Conservation (phyloP, 75 land plant genomes). For the Larix kaempferi region DNA sequence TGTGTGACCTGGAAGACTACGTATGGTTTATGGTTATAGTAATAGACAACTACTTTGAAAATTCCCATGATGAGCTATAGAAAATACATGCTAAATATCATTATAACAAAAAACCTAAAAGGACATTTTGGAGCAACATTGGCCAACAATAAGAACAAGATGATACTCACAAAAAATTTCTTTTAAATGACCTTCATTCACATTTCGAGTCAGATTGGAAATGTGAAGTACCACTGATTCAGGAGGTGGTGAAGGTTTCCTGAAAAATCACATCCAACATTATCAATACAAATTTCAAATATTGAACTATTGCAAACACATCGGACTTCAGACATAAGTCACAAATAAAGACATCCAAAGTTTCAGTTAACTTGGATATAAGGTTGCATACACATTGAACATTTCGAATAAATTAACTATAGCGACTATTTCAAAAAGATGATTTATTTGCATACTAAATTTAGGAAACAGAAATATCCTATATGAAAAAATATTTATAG, state of each 20-base stretch:
- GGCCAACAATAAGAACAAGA: conserved; percentile 4
- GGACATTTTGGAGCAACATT: background rate
- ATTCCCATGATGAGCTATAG: background rate
- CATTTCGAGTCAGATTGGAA: conserved; percentile 81
- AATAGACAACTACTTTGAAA: background rate
- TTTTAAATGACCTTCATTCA: conserved; percentile 86
- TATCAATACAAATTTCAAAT: background rate
- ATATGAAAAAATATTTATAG: too few relatives aligned
- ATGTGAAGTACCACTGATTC: conserved; percentile 77
- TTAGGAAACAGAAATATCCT: too few relatives aligned
- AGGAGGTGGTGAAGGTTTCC: conserved; percentile 61
- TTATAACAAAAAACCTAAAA: background rate
- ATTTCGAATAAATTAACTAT: too few relatives aligned
- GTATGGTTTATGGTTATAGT: background rate
- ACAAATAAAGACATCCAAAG: too few relatives aligned
- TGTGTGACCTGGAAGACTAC: background rate
- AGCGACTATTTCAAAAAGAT: too few relatives aligned
- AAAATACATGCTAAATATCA: background rate
- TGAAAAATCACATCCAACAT: conserved; percentile 19
- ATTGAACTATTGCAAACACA: background rate
- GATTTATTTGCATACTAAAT: too few relatives aligned
- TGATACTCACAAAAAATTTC: conserved; percentile 80
- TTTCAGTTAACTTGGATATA: too few relatives aligned
- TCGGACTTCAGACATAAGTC: background rate
- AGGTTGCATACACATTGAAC: too few relatives aligned